Conservation (phyloP, 2,329 filamentous ascomycete genomes). For the Alternaria sp. region DNA sequence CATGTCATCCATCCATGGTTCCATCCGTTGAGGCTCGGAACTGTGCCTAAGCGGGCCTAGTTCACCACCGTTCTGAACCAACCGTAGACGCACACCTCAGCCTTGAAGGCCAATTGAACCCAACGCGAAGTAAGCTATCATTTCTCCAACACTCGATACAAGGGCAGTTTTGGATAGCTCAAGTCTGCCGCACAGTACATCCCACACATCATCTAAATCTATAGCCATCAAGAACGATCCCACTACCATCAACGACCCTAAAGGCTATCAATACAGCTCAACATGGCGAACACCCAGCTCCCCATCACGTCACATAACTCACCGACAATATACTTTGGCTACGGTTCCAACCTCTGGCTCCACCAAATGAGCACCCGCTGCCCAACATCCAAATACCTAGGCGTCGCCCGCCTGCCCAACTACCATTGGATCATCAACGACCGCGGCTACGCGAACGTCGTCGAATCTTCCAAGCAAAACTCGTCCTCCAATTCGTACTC, state of each 20-base stretch:
- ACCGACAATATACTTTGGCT: constrained; percentile 68
- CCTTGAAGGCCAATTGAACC: not conserved
- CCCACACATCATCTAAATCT: not conserved
- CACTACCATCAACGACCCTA: not conserved
- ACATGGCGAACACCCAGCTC: constrained; percentile 9
- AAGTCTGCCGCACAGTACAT: not conserved
- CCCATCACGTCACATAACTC: not conserved
- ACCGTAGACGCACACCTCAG: not conserved
- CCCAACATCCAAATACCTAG: constrained; percentile 60
- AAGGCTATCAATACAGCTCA: not conserved
- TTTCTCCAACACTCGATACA: not conserved
- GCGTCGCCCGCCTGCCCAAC: constrained; percentile 62
- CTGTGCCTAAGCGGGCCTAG: not conserved
- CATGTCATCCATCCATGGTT: not conserved
- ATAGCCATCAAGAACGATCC: not conserved
- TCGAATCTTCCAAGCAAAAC: constrained; percentile 34
- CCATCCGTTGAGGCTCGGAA: not conserved
- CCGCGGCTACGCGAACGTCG: constrained; percentile 73
- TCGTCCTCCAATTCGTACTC: not conserved
- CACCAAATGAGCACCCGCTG: constrained; percentile 70
- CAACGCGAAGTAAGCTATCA: not conserved
- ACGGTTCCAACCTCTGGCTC: constrained; percentile 72
- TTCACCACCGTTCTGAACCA: not conserved
- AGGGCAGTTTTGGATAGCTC: not conserved
- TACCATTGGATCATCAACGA: constrained; percentile 72